Evolutionary conservation across 108 stramenopile genomes (phyloP).

Genomic region (Schizochytrium sp.): DNA sequence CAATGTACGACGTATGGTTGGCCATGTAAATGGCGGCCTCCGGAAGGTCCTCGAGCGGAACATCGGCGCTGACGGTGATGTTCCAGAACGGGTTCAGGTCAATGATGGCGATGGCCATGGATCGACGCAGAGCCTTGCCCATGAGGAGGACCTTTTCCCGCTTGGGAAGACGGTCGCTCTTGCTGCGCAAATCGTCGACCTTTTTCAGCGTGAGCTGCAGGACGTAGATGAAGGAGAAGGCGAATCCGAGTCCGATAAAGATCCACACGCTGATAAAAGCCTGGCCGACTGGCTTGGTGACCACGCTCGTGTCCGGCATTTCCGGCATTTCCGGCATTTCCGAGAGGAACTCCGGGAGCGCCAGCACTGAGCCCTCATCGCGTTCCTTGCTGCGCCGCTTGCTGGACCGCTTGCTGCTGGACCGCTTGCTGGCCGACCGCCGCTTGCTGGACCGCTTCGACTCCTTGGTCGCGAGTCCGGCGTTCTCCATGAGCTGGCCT

Average conservation of each 20-base stretch:
- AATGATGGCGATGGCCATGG: not conserved
- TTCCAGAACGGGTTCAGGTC: conserved; percentile 18
- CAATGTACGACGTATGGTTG: not conserved
- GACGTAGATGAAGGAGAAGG: not conserved
- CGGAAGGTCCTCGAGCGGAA: not conserved
- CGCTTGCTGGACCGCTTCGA: not conserved
- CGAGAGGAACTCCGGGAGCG: not conserved
- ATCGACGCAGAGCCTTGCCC: not conserved
- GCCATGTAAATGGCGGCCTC: not conserved
- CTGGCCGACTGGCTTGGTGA: not conserved
- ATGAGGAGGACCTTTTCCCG: not conserved
- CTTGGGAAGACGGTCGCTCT: not conserved
- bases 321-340: not conserved
- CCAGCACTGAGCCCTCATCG: too few species aligned
- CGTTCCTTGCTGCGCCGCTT: not conserved
- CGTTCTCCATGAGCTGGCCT: too few species aligned
- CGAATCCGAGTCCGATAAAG: not conserved
- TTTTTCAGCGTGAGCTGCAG: not conserved
- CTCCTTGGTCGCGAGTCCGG: not conserved
- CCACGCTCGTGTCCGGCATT: not conserved
- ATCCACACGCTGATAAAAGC: not conserved
- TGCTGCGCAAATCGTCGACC: not conserved
- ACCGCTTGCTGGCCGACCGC: not conserved
- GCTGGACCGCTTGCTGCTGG: not conserved
- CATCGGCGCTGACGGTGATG: not conserved